Percentiles rank a stretch among this genome's conserved stretches.
These are phyloP conservation scores for Ascocoryne sarcoides DNA, from an alignment of 2,329 filamentous ascomycete genomes.

Conservation along the genomic window DNA sequence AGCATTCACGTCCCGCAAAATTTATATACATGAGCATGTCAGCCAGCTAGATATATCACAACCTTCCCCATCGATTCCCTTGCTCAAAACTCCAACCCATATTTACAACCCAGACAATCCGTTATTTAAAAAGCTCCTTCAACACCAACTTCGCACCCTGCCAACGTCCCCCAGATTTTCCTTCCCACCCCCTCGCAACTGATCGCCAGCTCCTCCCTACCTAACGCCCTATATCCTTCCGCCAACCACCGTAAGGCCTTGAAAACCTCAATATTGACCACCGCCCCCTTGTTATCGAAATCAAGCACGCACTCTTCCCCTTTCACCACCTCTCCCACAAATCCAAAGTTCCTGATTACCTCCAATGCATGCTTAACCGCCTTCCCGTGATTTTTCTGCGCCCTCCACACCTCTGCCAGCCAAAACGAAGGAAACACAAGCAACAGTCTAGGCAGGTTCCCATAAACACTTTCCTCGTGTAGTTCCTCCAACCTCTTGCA, in stretches of 20 bases:
- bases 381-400: slow-evolving; percentile 5
- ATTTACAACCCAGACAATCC: not conserved
- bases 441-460: slow-evolving; percentile 6
- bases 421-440: slow-evolving; percentile 12
- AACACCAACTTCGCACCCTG: slow-evolving; percentile 9
- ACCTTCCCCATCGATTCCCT: no score
- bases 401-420: slow-evolving; percentile 9
- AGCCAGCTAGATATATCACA: no score
- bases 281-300: slow-evolving; percentile 1
- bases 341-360: slow-evolving; percentile 13
- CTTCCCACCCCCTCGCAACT: slow-evolving; percentile 7
- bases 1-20: no score
- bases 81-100: not conserved
- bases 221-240: slow-evolving; percentile 8
- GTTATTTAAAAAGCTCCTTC: slow-evolving; percentile 2
- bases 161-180: slow-evolving; percentile 9
- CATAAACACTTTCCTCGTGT: slow-evolving; percentile 9
- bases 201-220: not conserved
- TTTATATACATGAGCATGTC: no score
- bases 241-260: slow-evolving; percentile 5
- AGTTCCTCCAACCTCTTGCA: slow-evolving; percentile 8
- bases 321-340: slow-evolving; percentile 2
- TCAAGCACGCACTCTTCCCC: slow-evolving; percentile 3
- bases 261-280: slow-evolving; percentile 12
- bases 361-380: slow-evolving; percentile 8